Base-by-base conservation (phyloP, 768 basidiomycete genomes). In the Boletus vermiculosoides region DNA sequence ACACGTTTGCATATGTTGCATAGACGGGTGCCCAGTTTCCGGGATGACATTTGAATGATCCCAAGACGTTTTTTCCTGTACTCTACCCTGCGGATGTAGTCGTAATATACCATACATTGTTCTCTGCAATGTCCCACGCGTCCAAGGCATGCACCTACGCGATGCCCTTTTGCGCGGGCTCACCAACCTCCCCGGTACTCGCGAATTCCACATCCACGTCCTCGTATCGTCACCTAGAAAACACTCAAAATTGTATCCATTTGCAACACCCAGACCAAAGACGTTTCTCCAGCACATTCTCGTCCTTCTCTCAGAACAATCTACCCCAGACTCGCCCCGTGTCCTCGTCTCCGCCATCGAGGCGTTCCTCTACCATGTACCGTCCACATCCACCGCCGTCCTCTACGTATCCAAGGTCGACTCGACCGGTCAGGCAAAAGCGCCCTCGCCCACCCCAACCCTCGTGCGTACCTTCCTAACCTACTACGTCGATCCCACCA, bases 351-450 rank as follows among this genome's bases (percentile, higher is more conserved):
- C 86, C 4, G 94, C 83, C n/a, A 79, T 97, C 57, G 92, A 95
- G 69, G 89, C 84, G 0, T 79, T 73, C 39, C 71, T 94, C 28
- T 95, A 92, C 78, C 81, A 82, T 47, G 67, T 95, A 49, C 88
- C 92, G 3, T 61, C 82, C 5, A 87, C 90, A 2, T 77, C 78
- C 2, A 82, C 82, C 54, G 84, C 84, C 4, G 80, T 98, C 34
- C 72, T 98, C 33, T 97, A 98, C 71, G 79, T 99, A 50, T 91
- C 92, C 48, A 99, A 99, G 74, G 86, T 97, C 52, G 97, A 99
- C 71, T 86, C 94, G 12, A 92, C 95, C 0, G 95, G 95, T 0
- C 86, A 94, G 69, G 81, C 78, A 10, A 69, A 65, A 28, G 59
- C 71, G 5, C 88, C 86, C 0, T 82, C 87, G 40, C 90, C 90